phyloP scores from a whole-genome alignment of 1,284 basidiomycete genomes.

The Hypsizygus ulmarius region DNA sequence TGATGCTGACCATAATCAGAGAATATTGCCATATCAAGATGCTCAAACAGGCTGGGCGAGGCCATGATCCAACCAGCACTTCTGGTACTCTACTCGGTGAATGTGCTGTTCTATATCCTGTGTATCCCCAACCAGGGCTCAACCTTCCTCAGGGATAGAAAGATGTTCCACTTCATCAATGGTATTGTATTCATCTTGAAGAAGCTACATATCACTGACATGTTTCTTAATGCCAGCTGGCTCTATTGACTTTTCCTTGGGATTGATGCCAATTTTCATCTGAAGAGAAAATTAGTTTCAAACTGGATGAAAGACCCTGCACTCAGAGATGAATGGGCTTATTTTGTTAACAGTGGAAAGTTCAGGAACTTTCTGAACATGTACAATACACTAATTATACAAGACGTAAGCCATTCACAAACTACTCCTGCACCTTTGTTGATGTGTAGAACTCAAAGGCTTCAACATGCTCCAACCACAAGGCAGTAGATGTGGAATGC shows the following conservation, averaged over 20 bases:
- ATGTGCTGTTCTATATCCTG: constrained; percentile 19
- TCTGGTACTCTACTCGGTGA: constrained; percentile 13
- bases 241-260: constrained; percentile 20
- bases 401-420: constrained; percentile 1
- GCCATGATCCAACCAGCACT: constrained; percentile 15
- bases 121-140: constrained; percentile 21
- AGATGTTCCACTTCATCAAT: neutral
- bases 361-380: too few relatives aligned
- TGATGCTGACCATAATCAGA: constrained; percentile 14
- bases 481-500: constrained; percentile 22
- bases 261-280: neutral
- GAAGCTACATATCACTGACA: too few relatives aligned
- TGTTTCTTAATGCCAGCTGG: constrained; percentile 10
- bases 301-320: constrained; percentile 23
- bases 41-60: constrained; percentile 18
- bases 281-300: constrained; percentile 18
- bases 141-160: constrained; percentile 17
- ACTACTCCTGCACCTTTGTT: too few relatives aligned
- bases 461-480: constrained; percentile 24
- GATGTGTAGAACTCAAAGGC: constrained; percentile 10
- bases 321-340: constrained; percentile 17
- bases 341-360: constrained; percentile 17
- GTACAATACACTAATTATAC: too few relatives aligned
- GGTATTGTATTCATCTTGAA: constrained; percentile 2
- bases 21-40: constrained; percentile 20